Percentiles rank a stretch among this genome's conserved stretches.
phyloP scores from a whole-genome alignment of 805 yeast species.

The Candida ficus region DNA sequence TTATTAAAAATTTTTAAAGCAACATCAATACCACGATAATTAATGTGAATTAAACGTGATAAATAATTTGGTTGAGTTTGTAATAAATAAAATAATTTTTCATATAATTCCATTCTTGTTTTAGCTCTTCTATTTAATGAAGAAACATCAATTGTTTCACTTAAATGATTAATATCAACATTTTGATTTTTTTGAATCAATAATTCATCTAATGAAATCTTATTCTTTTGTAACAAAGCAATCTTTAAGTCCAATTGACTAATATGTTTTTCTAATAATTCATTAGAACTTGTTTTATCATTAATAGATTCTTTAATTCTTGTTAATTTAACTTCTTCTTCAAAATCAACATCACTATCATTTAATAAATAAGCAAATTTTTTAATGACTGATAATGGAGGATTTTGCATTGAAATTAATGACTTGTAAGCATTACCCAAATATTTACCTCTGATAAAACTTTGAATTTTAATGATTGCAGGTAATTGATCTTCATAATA shows the following conservation, averaged over 20 bases:
- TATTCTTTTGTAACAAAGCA: constrained; percentile 71
- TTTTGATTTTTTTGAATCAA: constrained; percentile 30
- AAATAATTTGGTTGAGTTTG: constrained; percentile 82
- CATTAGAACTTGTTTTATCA: constrained; percentile 65
- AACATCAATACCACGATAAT: constrained; percentile 25
- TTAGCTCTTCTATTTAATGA: constrained; percentile 31
- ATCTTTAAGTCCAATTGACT: constrained; percentile 75
- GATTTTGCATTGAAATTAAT: constrained; percentile 63
- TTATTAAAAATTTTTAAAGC: constrained; percentile 23
- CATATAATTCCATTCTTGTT: constrained; percentile 61
- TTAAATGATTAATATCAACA: constrained; percentile 1
- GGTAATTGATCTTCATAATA: constrained; percentile 53
- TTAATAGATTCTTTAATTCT: constrained; percentile 63
- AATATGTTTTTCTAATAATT: constrained; percentile 64
- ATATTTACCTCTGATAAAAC: constrained; percentile 59
- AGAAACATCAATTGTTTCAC: constrained; percentile 20
- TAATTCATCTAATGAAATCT: constrained; percentile 71
- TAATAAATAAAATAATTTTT: constrained; percentile 70
- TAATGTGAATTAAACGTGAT: constrained; percentile 43
- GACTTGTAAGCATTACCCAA: constrained; percentile 71
- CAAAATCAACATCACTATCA: constrained; percentile 68
- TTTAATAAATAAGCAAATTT: constrained; percentile 73
- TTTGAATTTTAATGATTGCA: constrained; percentile 70
- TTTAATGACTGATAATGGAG: constrained; percentile 71
- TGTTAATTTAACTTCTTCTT: constrained; percentile 67